Evolutionary conservation across 805 yeast species (phyloP).

Genomic region (Kregervanrija fluxuum): DNA sequence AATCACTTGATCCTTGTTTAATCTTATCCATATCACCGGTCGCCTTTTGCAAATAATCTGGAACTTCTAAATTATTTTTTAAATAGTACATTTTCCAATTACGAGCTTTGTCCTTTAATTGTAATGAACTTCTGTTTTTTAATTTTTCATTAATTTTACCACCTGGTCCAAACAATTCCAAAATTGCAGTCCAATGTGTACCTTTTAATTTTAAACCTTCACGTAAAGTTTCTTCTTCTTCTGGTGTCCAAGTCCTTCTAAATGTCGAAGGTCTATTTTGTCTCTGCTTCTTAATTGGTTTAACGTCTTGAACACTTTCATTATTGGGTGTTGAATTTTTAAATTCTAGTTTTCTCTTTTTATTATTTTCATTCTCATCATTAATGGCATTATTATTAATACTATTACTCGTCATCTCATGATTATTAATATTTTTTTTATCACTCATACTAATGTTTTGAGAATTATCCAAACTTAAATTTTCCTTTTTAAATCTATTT

Average conservation of each 20-base stretch:
- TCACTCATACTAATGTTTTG: too few species aligned
- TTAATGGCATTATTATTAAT: conserved; percentile 5
- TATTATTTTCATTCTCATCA: conserved; percentile 1
- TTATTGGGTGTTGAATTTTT: neutral
- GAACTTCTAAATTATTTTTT: conserved; percentile 69
- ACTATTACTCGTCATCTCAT: neutral
- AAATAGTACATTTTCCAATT: conserved; percentile 88
- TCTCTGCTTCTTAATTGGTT: conserved; percentile 10
- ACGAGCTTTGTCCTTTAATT: conserved; percentile 92
- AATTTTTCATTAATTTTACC: conserved; percentile 78
- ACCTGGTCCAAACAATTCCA: conserved; percentile 91
- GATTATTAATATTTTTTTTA: too few species aligned
- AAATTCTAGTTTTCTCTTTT: neutral
- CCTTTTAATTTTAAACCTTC: conserved; percentile 80
- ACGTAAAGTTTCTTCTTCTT: conserved; percentile 79
- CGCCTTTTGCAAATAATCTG: conserved; percentile 71
- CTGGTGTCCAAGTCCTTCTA: conserved; percentile 78
- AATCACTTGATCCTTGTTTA: neutral
- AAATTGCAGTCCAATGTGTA: conserved; percentile 88
- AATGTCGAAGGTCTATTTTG: conserved; percentile 26
- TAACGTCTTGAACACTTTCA: neutral
- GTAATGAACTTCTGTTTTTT: conserved; percentile 85
- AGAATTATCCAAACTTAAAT: too few species aligned
- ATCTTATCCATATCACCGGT: conserved; percentile 68
- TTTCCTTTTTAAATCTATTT: too few species aligned